Evolutionary conservation across 257 asterid species (phyloP), one percentile per base, ranked within the genome.

Genomic region (Asclepias syriaca): DNA sequence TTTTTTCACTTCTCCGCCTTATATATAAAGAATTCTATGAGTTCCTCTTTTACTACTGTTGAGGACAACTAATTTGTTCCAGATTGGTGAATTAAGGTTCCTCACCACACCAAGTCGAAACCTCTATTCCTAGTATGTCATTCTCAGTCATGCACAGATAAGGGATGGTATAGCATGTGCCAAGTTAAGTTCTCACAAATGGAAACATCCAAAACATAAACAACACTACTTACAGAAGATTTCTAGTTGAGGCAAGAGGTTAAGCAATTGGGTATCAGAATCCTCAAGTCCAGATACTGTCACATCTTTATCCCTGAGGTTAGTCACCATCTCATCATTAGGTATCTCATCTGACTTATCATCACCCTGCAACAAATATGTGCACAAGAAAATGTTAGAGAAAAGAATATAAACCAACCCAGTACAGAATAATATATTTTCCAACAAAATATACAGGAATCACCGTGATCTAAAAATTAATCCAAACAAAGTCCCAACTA

Each of bases 241-340:
- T 77, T 87, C 93, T 68, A 86, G 79, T 77, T 79, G 85, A 69
- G 93, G 89, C 85, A 86, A 76, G 78, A 79, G 82, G 75, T 84
- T 82, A 72, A 51, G 73, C 76, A 82, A 37, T 75, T 81, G 87
- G 65, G 74, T 67, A 74, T 72, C 70, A 61, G 84, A 78, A 71
- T 82, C 88, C 72, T 82, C 84, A 49, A 77, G n/a, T 66, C 73
- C 72, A 57, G 85, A 80, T 66, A 59, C 66, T 48, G 77, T 79
- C 57, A 65, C 79, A 64, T 86, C 90, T 65, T 74, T 66, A 51
- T 71, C 88, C 83, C 84, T 89, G 78, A 53, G 73, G 61, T 76
- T 91, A 59, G 85, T 71, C 79, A 45, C 78, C 70, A 74, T 67
- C 57, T 79, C 87, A 67, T 81, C 87, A 65, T 59, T 78, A 70